phyloP scores from a whole-genome alignment of 2,329 filamentous ascomycete genomes.

The Mariannaea elegans region DNA sequence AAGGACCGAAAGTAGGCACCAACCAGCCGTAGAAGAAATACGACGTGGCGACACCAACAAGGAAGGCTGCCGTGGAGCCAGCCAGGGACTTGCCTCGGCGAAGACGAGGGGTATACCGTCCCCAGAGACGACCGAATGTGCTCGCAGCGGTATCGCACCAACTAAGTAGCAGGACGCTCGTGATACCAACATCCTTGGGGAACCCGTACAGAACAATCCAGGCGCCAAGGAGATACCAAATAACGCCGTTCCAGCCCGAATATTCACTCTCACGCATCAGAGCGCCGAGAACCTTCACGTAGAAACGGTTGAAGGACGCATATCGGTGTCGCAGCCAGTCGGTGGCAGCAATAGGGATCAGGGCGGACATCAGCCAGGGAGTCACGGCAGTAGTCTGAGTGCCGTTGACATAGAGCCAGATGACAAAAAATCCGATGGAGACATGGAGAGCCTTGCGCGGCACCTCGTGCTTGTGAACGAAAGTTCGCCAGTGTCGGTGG shows the following conservation, averaged over 20 bases:
- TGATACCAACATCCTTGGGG: constrained; percentile 91
- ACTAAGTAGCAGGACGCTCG: constrained; percentile 88
- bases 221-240: constrained; percentile 92
- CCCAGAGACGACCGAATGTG: constrained; percentile 91
- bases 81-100: constrained; percentile 91
- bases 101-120: constrained; percentile 86
- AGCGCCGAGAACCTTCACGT: constrained; percentile 84
- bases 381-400: constrained; percentile 81
- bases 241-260: constrained; percentile 93
- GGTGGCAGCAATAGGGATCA: constrained; percentile 84
- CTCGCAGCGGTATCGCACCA: constrained; percentile 99
- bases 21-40: constrained; percentile 89
- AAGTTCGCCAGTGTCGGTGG: constrained; percentile 87
- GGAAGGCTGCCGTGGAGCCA: constrained; percentile 84
- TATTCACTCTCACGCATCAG: constrained; percentile 98
- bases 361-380: constrained; percentile 80
- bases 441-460: constrained; percentile 93
- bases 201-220: constrained; percentile 88
- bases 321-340: constrained; percentile 88
- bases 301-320: constrained; percentile 83
- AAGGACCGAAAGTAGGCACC: constrained; percentile 72
- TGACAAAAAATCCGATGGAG: constrained; percentile 93
- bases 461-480: constrained; percentile 97
- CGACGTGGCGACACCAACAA: constrained; percentile 84
- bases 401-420: constrained; percentile 84